Percentiles rank a stretch among this genome's conserved stretches.
These are phyloP conservation scores for Dendrobium officinale DNA, from an alignment of 106 monocot genomes.

Conservation along the genomic window DNA sequence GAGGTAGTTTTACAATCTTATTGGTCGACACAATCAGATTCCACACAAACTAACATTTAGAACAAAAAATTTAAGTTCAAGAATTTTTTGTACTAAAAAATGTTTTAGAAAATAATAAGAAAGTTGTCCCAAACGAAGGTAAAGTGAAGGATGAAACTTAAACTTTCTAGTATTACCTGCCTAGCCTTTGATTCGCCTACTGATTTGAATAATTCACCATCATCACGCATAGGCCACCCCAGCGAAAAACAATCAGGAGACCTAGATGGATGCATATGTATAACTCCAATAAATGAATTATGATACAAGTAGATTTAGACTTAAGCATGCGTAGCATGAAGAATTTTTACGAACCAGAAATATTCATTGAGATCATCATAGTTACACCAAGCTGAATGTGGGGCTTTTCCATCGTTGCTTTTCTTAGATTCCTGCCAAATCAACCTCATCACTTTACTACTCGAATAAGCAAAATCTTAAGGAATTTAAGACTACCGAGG, in stretches of 20 bases:
- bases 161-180: conserved; percentile 34
- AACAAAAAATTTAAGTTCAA: no score
- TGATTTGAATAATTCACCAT: conserved; percentile 89
- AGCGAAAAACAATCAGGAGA: conserved; percentile 87
- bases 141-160: no score
- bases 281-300: not conserved
- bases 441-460: not conserved
- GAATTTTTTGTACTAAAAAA: no score
- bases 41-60: no score
- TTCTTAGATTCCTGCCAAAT: conserved; percentile 80
- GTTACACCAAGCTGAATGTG: conserved; percentile 92
- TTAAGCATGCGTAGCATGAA: not conserved
- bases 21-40: no score
- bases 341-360: conserved; percentile 59
- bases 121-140: no score
- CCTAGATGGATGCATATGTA: conserved; percentile 32
- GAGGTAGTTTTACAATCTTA: no score
- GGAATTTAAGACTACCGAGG: not conserved
- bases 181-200: conserved; percentile 38
- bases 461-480: not conserved
- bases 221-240: conserved; percentile 98
- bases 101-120: no score
- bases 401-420: conserved; percentile 81
- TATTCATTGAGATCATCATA: conserved; percentile 99
- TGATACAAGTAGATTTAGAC: not conserved